Percentiles rank a stretch among this genome's conserved stretches.
These are phyloP conservation scores for Keqinozyma sinolaborantium DNA, from an alignment of 1,139 yeast genomes.

Conservation along the genomic window DNA sequence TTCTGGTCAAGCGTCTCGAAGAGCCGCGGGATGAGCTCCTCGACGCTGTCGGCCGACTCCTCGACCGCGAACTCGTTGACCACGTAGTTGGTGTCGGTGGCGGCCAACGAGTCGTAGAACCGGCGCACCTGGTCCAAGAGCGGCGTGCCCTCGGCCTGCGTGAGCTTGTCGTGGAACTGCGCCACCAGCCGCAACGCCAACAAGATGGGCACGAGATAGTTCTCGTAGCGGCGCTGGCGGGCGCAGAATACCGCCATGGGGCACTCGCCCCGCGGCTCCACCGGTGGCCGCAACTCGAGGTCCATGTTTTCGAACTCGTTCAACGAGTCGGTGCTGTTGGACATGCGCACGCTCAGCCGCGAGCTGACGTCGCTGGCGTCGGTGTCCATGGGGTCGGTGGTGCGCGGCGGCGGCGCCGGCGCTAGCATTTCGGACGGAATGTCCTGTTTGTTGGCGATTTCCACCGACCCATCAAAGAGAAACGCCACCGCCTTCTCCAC, in stretches of 20 bases:
- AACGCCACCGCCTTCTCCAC: constrained; percentile 53
- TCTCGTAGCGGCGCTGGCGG: constrained; percentile 11
- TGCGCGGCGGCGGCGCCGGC: neutral
- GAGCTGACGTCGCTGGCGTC: neutral
- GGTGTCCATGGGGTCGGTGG: neutral
- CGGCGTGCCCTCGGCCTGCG: neutral
- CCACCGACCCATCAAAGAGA: constrained; percentile 41
- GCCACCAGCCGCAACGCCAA: constrained; percentile 8
- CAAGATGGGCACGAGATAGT: constrained; percentile 24
- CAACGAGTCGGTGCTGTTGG: neutral
- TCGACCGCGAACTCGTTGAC: constrained; percentile 15
- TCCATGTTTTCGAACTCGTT: neutral
- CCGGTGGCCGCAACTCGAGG: neutral
- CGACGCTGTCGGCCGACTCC: constrained; percentile 23
- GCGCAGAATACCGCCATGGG: neutral
- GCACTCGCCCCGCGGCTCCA: neutral
- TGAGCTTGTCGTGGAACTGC: neutral
- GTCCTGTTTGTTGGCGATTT: constrained; percentile 11
- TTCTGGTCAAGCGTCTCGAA: constrained; percentile 15
- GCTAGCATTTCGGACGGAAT: constrained; percentile 9
- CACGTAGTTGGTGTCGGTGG: constrained; percentile 4
- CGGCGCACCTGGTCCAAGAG: neutral
- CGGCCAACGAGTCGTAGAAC: constrained; percentile 2
- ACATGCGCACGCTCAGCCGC: neutral
- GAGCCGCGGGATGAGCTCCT: constrained; percentile 28